Evolutionary conservation across 352 stramenopile genomes (phyloP), one percentile per base, ranked within the genome.

Genomic region (Pythium aphanidermatum): DNA sequence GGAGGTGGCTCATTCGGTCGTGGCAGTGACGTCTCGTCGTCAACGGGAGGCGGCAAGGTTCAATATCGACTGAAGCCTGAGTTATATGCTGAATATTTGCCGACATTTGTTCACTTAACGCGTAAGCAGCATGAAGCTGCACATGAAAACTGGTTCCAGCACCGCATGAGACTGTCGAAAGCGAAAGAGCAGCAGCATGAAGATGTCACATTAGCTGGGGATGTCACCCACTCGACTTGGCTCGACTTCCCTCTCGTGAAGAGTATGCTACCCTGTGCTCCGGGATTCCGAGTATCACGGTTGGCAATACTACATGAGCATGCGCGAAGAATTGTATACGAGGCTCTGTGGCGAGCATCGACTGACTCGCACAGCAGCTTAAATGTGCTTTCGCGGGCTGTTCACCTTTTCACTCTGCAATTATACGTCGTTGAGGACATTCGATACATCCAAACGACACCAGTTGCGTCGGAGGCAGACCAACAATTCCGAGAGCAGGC

Each of bases 91-190:
- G 78, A 92, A 52, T 95, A 94, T 62, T 78, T 84, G 37, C 78
- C 84, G 12, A 86, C 80, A 6, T 93, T 90, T 44, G 74, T 91
- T n/a, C 79, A 93, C 39, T 49, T 94, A 38, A 90, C 84, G 17
- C 70, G 82, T 27, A 91, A 94, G 36, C 82, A 95, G 29, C 83
- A 95, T 46, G 82, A 93, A 47, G 79, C 78, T 34, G 82, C 84
- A 9, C 82, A 91, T 51, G 76, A 94, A 46, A 92, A 93, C 24
- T 92, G 82, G 72, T 89, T 91, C 37, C 81, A 90, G 31, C 63
- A 90, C 12, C 82, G 84, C 2, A 42, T 83, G 23, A 66, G 74
- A 10, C 65, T 52, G n/a, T 90, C 78, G 3, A 88, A 89, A 32
- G 65, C 70, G 30, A 60, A 74, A 31, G 70, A 86, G 41, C 71